Evolutionary conservation across 2,329 filamentous ascomycete species (phyloP).

Genomic region (Clarireedia monteithiana): DNA sequence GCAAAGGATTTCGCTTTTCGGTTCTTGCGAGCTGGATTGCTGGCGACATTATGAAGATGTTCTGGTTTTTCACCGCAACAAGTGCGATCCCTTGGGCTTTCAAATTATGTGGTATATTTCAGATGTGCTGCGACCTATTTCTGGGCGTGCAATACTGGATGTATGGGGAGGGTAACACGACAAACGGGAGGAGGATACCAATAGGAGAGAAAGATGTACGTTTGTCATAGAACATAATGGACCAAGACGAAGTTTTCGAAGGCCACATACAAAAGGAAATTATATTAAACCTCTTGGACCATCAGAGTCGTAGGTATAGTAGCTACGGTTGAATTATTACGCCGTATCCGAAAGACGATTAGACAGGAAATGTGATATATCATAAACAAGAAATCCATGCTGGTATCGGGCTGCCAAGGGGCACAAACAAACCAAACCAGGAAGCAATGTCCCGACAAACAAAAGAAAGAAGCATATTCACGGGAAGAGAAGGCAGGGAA

Average conservation of each 20-base stretch:
- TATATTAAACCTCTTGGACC: too few relatives aligned
- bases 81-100: constrained; percentile 69
- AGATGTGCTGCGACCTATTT: constrained; percentile 67
- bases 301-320: too few relatives aligned
- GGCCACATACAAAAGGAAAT: too few relatives aligned
- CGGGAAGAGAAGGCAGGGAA: background rate
- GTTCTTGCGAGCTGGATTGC: constrained; percentile 72
- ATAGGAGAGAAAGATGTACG: constrained; percentile 25
- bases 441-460: background rate
- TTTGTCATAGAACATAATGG: constrained; percentile 14
- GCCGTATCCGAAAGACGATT: background rate
- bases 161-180: constrained; percentile 48
- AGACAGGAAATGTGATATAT: background rate
- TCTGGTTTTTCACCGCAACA: constrained; percentile 70
- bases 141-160: constrained; percentile 68
- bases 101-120: constrained; percentile 75
- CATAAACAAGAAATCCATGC: background rate
- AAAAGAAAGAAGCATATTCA: background rate
- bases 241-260: background rate
- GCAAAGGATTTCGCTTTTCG: constrained; percentile 69
- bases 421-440: background rate
- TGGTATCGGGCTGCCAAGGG: background rate
- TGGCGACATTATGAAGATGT: constrained; percentile 81
- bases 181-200: constrained; percentile 16
- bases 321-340: too few relatives aligned